Evolutionary conservation across 306 rosid genomes (phyloP).

Genomic region (Prunus fruticosa): DNA sequence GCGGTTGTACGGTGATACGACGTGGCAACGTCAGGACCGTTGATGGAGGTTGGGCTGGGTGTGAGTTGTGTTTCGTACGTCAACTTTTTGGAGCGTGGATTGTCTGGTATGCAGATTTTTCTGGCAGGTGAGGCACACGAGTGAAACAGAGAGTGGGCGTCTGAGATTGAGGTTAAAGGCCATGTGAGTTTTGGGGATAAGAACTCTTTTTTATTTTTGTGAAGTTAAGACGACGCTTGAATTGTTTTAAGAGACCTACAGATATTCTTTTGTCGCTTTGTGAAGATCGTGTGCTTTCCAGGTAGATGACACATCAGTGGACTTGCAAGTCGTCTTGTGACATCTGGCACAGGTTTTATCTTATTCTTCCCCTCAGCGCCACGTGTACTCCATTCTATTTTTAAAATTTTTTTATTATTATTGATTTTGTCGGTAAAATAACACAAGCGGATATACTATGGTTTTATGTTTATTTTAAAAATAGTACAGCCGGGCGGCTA

Average conservation of each 20-base stretch:
- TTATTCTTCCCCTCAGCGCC: neutral
- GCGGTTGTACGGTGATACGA: constrained; percentile 2
- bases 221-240: neutral
- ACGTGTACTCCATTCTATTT: neutral
- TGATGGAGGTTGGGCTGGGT: neutral
- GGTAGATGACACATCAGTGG: neutral
- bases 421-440: too few relatives aligned
- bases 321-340: neutral
- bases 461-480: too few relatives aligned
- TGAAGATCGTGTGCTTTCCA: neutral
- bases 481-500: too few relatives aligned
- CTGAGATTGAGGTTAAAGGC: neutral
- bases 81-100: neutral
- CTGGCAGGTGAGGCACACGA: neutral
- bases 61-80: neutral
- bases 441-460: too few relatives aligned
- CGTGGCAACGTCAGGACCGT: constrained; percentile 41
- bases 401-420: neutral
- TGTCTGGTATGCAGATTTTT: neutral
- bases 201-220: neutral
- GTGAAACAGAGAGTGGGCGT: neutral
- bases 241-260: neutral
- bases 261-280: neutral
- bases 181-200: constrained; percentile 1
- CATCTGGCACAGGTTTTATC: neutral